Conservation (phyloP, 495 filamentous ascomycete genomes). For the Tuber indicum region DNA sequence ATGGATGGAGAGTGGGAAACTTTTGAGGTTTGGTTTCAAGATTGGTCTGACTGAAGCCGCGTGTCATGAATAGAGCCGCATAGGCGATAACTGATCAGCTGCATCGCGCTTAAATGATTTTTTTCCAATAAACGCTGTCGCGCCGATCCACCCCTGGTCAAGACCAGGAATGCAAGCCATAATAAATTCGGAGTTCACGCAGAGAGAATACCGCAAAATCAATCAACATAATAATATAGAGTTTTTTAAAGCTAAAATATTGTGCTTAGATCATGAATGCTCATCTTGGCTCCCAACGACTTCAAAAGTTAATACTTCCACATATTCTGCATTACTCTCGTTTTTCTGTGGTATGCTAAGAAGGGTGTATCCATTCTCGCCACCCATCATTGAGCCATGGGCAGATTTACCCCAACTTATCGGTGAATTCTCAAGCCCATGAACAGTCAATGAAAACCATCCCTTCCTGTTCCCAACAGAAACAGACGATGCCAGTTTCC, state of each 20-base stretch:
- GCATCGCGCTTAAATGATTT: neutral
- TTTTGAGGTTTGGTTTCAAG: conserved; percentile 2
- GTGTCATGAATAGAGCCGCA: conserved; percentile 23
- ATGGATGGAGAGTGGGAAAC: neutral
- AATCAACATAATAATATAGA: neutral
- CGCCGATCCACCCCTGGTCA: neutral
- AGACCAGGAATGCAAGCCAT: neutral
- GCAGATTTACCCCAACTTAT: conserved; percentile 28
- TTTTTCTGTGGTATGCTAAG: conserved; percentile 21
- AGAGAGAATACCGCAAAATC: neutral
- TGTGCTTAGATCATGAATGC: conserved; percentile 24
- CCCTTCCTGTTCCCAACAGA: conserved; percentile 3
- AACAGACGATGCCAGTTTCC: conserved; percentile 3
- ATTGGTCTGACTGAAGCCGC: conserved; percentile 22
- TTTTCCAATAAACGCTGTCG: neutral
- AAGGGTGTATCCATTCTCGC: conserved; percentile 39
- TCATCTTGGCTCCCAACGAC: conserved; percentile 37
- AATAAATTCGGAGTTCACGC: neutral
- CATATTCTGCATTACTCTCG: neutral
- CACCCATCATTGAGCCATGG: conserved; percentile 29
- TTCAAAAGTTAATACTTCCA: conserved; percentile 25
- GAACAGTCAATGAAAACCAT: conserved; percentile 38
- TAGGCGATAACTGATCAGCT: neutral
- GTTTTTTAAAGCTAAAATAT: neutral
- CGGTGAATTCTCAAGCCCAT: conserved; percentile 38